Conservation (phyloP, 257 asterid genomes). For the Primulina eburnea region DNA sequence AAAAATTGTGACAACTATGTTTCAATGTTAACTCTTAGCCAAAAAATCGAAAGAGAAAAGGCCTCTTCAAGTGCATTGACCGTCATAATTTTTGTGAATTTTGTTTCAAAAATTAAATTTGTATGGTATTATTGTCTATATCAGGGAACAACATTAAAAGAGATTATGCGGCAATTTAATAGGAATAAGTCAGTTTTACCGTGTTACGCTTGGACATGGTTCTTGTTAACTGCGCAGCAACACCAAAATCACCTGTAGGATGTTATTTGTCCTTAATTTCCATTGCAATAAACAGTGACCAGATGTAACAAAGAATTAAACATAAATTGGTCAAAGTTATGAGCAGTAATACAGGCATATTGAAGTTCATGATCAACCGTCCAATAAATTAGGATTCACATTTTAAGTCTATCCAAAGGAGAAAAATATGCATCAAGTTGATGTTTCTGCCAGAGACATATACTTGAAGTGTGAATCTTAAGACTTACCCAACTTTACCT, state of each 20-base stretch:
- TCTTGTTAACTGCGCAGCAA: slow-evolving; percentile 98
- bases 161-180: background rate
- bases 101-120: slow-evolving; percentile 1
- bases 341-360: background rate
- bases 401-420: slow-evolving; percentile 1
- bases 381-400: slow-evolving; percentile 19
- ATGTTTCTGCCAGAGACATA: slow-evolving; percentile 15
- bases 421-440: slow-evolving; percentile 2
- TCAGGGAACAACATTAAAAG: background rate
- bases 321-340: too few species aligned
- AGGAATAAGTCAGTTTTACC: slow-evolving; percentile 40
- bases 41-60: slow-evolving; percentile 4
- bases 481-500: slow-evolving; percentile 90
- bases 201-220: slow-evolving; percentile 99
- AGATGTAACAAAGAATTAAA: background rate
- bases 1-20: slow-evolving; percentile 15
- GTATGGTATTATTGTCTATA: background rate
- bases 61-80: background rate
- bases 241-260: slow-evolving; percentile 95
- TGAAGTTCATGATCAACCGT: slow-evolving; percentile 21
- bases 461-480: slow-evolving; percentile 21
- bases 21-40: slow-evolving; percentile 13
- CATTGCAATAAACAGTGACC: slow-evolving; percentile 10
- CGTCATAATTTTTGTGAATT: background rate
- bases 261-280: slow-evolving; percentile 23